These are phyloP conservation scores for Cyberlindnera samutprakarnensis DNA, from an alignment of 805 yeast genomes.

Conservation along the genomic window DNA sequence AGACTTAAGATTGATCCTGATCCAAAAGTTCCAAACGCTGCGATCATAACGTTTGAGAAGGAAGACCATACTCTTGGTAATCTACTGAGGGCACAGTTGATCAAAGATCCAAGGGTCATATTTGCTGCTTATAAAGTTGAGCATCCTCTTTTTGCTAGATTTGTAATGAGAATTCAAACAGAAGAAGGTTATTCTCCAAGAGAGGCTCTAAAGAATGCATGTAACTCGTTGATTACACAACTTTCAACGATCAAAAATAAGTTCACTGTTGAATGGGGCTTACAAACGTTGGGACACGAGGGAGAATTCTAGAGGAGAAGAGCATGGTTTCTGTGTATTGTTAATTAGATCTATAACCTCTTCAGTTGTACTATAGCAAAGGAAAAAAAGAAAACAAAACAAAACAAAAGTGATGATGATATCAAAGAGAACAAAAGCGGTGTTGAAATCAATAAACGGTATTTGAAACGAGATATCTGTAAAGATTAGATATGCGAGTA, in stretches of 20 bases:
- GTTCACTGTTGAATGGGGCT: conserved; percentile 89
- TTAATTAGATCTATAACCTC: too few species aligned
- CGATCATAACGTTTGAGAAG: conserved; percentile 85
- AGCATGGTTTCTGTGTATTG: too few species aligned
- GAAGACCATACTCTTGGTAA: conserved; percentile 98
- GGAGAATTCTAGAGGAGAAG: conserved; percentile 3
- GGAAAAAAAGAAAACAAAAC: too few species aligned
- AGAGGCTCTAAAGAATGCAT: conserved; percentile 85
- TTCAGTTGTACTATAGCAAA: too few species aligned
- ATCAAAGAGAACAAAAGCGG: too few species aligned
- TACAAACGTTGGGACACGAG: conserved; percentile 22
- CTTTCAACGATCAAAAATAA: conserved; percentile 66
- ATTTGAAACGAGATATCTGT: too few species aligned
- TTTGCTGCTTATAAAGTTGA: conserved; percentile 98
- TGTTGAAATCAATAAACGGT: too few species aligned
- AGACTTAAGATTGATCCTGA: conserved; percentile 86
- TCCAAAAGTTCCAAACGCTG: conserved; percentile 91
- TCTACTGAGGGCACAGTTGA: conserved; percentile 75
- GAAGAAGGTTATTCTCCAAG: conserved; percentile 92
- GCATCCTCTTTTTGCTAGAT: conserved; percentile 95
- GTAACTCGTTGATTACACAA: conserved; percentile 74
- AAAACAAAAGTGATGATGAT: too few species aligned
- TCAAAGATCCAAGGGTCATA: conserved; percentile 80
- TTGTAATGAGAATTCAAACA: conserved; percentile 90
- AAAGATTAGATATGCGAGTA: too few species aligned